Conservation (phyloP, 2,329 filamentous ascomycete species). For the Monosporascus sp. region DNA sequence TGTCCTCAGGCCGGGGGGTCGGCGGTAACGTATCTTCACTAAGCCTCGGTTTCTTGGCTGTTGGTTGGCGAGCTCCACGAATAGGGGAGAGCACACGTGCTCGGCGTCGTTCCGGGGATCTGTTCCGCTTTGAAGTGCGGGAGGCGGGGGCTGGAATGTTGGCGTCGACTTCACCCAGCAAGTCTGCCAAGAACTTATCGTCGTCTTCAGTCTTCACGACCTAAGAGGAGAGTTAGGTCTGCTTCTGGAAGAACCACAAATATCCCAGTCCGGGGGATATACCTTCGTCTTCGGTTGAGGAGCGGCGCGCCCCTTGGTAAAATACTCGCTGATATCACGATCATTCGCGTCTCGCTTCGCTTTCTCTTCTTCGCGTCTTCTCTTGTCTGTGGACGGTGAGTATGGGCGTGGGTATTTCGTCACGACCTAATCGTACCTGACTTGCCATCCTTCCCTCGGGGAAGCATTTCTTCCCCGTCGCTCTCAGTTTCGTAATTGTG, state of each 20-base stretch:
- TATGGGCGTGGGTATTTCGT: neutral
- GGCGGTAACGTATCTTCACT: conserved; percentile 44
- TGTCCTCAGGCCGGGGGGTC: conserved; percentile 46
- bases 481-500: conserved; percentile 65
- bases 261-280: neutral
- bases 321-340: conserved; percentile 91
- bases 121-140: conserved; percentile 56
- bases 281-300: conserved; percentile 78
- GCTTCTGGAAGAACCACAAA: neutral
- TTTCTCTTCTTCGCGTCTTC: conserved; percentile 81
- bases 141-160: conserved; percentile 56
- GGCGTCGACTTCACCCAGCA: conserved; percentile 83
- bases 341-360: conserved; percentile 82
- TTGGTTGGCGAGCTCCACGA: conserved; percentile 45
- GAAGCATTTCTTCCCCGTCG: conserved; percentile 62
- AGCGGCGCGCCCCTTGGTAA: conserved; percentile 67
- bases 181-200: conserved; percentile 75
- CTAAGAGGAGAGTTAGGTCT: conserved; percentile 35
- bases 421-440: conserved; percentile 33
- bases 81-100: conserved; percentile 75
- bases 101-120: conserved; percentile 72
- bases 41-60: conserved; percentile 52
- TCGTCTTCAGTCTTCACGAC: conserved; percentile 78
- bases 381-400: conserved; percentile 56
- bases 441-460: conserved; percentile 46